Evolutionary conservation across 352 stramenopile species (phyloP), one percentile per base, ranked within the genome.

Genomic region (Phytophthora hybrid): DNA sequence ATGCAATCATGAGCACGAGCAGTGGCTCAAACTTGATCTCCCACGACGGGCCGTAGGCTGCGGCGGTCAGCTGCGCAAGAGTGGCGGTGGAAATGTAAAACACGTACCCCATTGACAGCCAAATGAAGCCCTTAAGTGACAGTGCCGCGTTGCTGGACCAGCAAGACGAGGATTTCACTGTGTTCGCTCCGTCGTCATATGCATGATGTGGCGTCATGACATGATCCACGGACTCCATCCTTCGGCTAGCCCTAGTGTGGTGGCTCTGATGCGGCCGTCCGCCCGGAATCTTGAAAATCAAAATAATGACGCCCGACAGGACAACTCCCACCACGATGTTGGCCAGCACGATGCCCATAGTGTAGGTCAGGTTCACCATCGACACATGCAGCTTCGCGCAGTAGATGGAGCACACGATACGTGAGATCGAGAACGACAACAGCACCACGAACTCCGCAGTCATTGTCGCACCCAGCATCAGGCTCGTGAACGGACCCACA

Each of bases 391-490:
- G 59, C 49, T 92, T 69, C 7, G 80, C 80, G 56, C 85, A 92
- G 71, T 89, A 82, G 21, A 90, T 78, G 6, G 85, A 87, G 26
- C 77, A 87, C 23, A 90, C 72, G n/a, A 92, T 88, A 37, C 85
- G 81, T 26, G 85, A 78, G 21, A 92, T 60, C 4, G 85, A 92
- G 62, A 92, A 92, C 3, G 81, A 89, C 5, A 92, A 56, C n/a
- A 92, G 71, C 55, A 92, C 85, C 26, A 92, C 74, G 47, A 92
- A 92, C 66, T 92, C 85, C 26, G 85, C 81, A 3, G 73, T 84
- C 85, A 92, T 92, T 8, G 83, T 91, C 26, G 83, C 77, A 16
- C 85, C 85, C 3, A 92, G 76, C 85, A 92, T 92, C 58, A 92
- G 69, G 63, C 85, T 91, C 13, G 85, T 92, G 74, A 92, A 92